phyloP scores from a whole-genome alignment of 2,329 filamentous ascomycete species.

The Aureobasidium sp. region DNA sequence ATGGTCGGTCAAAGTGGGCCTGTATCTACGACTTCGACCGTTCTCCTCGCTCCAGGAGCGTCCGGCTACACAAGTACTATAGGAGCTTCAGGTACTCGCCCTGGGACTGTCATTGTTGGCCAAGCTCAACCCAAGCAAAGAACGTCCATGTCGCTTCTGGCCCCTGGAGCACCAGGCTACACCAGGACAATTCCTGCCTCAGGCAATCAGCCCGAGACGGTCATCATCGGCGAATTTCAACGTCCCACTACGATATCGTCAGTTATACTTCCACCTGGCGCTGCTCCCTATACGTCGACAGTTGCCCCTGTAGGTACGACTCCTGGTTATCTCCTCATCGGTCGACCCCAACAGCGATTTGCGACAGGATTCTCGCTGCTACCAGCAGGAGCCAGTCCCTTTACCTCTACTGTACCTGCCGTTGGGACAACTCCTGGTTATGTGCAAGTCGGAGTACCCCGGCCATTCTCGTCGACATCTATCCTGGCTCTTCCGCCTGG shows the following conservation, averaged over 20 bases:
- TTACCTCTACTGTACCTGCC: background rate
- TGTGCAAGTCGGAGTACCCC: background rate
- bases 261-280: background rate
- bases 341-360: background rate
- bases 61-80: background rate
- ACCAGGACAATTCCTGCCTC: background rate
- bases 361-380: background rate
- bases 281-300: background rate
- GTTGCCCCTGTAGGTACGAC: background rate
- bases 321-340: background rate
- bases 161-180: background rate
- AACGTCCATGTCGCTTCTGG: background rate
- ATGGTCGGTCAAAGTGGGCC: no score
- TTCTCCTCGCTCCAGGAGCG: background rate
- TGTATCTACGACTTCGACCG: background rate
- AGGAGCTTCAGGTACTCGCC: background rate
- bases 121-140: background rate
- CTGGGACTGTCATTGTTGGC: background rate
- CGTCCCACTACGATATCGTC: background rate
- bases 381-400: background rate
- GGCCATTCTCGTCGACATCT: background rate
- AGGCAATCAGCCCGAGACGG: background rate
- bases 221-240: background rate
- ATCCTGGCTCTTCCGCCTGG: background rate
- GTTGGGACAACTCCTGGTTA: background rate